Evolutionary conservation across 1,284 basidiomycete genomes (phyloP).

Genomic region (Agaricales sp.): DNA sequence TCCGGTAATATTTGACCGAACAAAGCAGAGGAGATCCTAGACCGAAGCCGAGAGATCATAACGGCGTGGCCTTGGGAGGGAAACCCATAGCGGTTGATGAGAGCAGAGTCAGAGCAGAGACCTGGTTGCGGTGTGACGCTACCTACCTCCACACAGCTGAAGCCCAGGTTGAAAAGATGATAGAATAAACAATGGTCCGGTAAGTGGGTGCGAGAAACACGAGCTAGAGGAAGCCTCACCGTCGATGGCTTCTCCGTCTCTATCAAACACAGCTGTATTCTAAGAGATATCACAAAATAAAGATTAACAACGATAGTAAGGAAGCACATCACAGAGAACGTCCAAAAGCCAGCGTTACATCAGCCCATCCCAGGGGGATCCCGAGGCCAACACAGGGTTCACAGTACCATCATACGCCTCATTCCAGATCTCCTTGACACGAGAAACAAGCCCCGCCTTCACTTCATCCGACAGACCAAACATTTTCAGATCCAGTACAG

Average conservation of each 20-base stretch:
- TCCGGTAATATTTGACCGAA: too few relatives aligned
- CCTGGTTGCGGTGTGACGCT: constrained; percentile 93
- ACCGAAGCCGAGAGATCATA: constrained; percentile 69
- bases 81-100: constrained; percentile 99
- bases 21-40: too few relatives aligned
- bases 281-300: constrained; percentile 81
- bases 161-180: constrained; percentile 89
- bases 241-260: constrained; percentile 93
- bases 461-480: too few relatives aligned
- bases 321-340: constrained; percentile 2
- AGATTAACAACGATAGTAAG: constrained; percentile 72
- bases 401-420: constrained; percentile 71
- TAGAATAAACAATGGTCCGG: background rate
- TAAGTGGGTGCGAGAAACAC: background rate
- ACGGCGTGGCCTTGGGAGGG: constrained; percentile 86
- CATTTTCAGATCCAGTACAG: too few relatives aligned
- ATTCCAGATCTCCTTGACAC: too few relatives aligned
- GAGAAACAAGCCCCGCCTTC: too few relatives aligned
- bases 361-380: constrained; percentile 53
- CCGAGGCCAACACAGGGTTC: constrained; percentile 66
- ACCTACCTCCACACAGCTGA: constrained; percentile 96
- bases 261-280: constrained; percentile 96
- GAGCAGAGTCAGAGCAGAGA: constrained; percentile 72
- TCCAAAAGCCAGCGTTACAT: constrained; percentile 39
- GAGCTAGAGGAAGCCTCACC: constrained; percentile 32